Base-by-base conservation (phyloP, 768 basidiomycete genomes). In the Lactarius akahatsu region DNA sequence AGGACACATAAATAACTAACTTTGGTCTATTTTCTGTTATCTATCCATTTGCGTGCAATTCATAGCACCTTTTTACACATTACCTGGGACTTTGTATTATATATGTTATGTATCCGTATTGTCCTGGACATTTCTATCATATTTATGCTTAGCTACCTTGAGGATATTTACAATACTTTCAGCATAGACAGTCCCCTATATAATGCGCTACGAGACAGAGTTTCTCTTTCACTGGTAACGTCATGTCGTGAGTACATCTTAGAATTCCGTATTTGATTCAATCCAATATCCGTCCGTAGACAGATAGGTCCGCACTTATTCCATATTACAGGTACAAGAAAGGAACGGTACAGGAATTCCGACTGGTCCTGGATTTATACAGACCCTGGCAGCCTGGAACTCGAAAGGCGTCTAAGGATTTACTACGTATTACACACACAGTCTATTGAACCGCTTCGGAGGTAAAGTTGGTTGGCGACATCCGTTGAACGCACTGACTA, bases 1-100 rank as follows among this genome's bases (percentile, higher is more conserved):
- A 61, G 36, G 47, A 66, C 30, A 34, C n/a, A 23, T 66, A 36
- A 52, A 66, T 41, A 11, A 26, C 32, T 50, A 11, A 26, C 40
- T 2, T 10, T 9, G 9, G 16, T 13, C 61, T 34, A 32, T 47
- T 52, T 52, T 23, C 47, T 50, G 23, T 15, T 15, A 26, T 52
- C 20, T 52, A 52, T 52, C 2, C 26, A 11, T 52, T 5, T 52
- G 13, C 26, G 1, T 6, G 3, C n/a, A 50, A 50, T 23, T 13
- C 26, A 26, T 23, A 50, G 47, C n/a, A 50, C 4, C n/a, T 11
- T 50, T 7, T 26, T 13, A 2, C 8, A 43, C 16, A 43, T 43
- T 43, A 43, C 43, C n/a, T 23, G n/a, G 45, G 23, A 50, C 47
- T 4, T 10, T n/a, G 23, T 50, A 11, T 10, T 10, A 13, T 50